Base-by-base conservation (phyloP, 1,139 yeast species). In the Saccharomycopsis hybrid region DNA sequence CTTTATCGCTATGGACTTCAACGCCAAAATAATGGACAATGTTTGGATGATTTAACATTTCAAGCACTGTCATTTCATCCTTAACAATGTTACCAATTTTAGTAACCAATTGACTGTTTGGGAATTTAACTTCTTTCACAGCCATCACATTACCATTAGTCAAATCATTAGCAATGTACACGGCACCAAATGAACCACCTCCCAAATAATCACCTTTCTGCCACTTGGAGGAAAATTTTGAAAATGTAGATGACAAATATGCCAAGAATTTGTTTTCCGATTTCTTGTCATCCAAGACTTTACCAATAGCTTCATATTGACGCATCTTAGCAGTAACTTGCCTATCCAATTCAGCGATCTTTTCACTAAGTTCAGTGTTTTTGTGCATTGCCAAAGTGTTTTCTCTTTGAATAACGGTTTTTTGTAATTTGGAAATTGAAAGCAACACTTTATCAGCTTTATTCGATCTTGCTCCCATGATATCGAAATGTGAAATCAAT, bases 141-240 rank as follows among this genome's bases (percentile, higher is more conserved):
- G 98, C 98, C 85, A 92, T 82, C 2, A 90, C 86, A 46, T 94
- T 96, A 61, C 97, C 97, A 24, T 96, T 88, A 58, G 90, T 97
- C 57, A 92, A 75, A 62, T 92, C 89, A 33, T 88, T 85, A 0
- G 97, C 96, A 0, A 95, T 89, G 65, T 78, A 92, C 2, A 92
- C 98, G 53, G 86, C 82, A 8, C 98, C 98, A 72, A 92, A 94
- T 0, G 97, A 81, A 45, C 98, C 98, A 43, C 96, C 95, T 3
- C 98, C 98, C 60, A 92, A 80, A 60, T 81, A 89, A 53, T 85
- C 79, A 46, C 97, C 96, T 68, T 92, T 95, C 65, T 92, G 97
- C 98, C 98, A 92, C 65, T 96, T 81, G 55, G 92, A 89, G 1
- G 97, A 85, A 32, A 90, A 85, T 61, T 90, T 85, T 0, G 96